Percentiles rank a stretch among this genome's conserved stretches.
Conservation (phyloP, 805 yeast species). For the Candida maris region DNA sequence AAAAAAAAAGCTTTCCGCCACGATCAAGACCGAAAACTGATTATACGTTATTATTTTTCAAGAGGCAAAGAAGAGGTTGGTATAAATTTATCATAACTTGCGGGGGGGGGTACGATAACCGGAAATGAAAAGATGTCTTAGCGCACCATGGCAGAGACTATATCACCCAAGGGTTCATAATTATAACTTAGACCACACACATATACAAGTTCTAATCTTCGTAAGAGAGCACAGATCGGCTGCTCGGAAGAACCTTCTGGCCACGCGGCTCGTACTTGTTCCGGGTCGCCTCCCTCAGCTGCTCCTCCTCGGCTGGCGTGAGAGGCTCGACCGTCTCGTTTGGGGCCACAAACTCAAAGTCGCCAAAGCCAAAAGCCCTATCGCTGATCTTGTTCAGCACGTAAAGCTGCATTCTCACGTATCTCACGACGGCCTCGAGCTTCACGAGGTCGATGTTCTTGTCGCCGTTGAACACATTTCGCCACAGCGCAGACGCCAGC, state of each 20-base stretch:
- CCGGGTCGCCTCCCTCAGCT: conserved; percentile 47
- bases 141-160: too few species aligned
- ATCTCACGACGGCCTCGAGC: conserved; percentile 84
- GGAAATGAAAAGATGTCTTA: too few species aligned
- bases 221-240: conserved; percentile 47
- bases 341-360: conserved; percentile 80
- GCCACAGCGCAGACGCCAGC: conserved; percentile 77
- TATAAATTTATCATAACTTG: too few species aligned
- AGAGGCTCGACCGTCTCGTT: conserved; percentile 71
- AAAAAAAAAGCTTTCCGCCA: too few species aligned
- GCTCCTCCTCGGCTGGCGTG: conserved; percentile 59
- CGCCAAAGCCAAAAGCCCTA: conserved; percentile 89
- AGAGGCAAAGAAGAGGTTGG: too few species aligned
- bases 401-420: conserved; percentile 84
- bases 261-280: conserved; percentile 50
- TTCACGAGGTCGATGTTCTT: conserved; percentile 76
- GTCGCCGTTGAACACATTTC: conserved; percentile 87
- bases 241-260: conserved; percentile 54
- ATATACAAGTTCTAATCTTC: too few species aligned
- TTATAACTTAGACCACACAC: too few species aligned
- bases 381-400: conserved; percentile 83
- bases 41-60: too few species aligned
- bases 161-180: too few species aligned
- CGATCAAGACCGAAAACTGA: too few species aligned
- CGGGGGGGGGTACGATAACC: too few species aligned